Evolutionary conservation across 192 early-diverging fungal species (phyloP).

Genomic region (Umbelopsis vinacea): DNA sequence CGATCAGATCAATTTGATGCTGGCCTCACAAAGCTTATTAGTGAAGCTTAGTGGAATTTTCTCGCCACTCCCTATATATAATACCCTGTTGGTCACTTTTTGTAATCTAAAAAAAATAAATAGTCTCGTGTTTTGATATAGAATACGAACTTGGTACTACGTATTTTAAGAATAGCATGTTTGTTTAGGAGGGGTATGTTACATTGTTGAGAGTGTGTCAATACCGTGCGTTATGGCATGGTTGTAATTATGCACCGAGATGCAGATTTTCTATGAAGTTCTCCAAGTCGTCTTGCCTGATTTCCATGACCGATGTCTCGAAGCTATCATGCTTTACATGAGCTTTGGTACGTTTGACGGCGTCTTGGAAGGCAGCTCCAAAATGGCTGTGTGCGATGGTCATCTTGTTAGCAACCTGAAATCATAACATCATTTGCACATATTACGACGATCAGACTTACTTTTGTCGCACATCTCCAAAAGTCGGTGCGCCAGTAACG

Average conservation of each 20-base stretch:
- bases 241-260: constrained; percentile 23
- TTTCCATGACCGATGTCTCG: constrained; percentile 82
- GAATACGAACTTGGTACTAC: neutral
- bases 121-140: constrained; percentile 8
- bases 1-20: constrained; percentile 94
- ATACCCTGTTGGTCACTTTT: constrained; percentile 1
- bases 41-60: constrained; percentile 33
- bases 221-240: neutral
- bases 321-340: constrained; percentile 76
- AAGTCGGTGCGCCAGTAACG: constrained; percentile 52
- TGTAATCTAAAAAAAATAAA: constrained; percentile 6
- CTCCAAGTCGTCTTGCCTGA: constrained; percentile 72
- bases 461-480: constrained; percentile 54
- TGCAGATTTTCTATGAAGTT: constrained; percentile 60
- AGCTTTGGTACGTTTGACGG: constrained; percentile 69
- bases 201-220: neutral
- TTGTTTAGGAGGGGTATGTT: neutral
- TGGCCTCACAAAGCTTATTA: constrained; percentile 71
- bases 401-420: neutral
- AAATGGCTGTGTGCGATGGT: constrained; percentile 61
- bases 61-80: neutral
- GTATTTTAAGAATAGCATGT: neutral
- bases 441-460: constrained; percentile 29
- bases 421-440: neutral
- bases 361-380: constrained; percentile 80